phyloP scores from a whole-genome alignment of 2,329 filamentous ascomycete genomes.

The Arthrobotrys iridis region DNA sequence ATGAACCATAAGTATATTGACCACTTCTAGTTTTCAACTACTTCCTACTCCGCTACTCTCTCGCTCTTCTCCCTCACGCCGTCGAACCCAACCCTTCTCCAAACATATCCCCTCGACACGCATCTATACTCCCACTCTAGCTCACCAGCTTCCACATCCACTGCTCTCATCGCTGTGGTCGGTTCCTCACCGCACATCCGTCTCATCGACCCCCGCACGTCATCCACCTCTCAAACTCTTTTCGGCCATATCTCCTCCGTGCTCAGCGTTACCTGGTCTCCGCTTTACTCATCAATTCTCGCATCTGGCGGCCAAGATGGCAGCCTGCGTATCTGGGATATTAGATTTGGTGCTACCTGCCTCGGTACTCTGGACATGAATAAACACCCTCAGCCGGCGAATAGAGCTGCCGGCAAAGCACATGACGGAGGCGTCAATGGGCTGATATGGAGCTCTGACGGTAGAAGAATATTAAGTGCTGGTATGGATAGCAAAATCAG shows the following conservation, averaged over 20 bases:
- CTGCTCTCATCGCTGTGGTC: slow-evolving; percentile 82
- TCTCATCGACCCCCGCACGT: slow-evolving; percentile 85
- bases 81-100: not conserved
- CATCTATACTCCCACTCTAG: slow-evolving; percentile 48
- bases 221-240: slow-evolving; percentile 76
- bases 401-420: slow-evolving; percentile 67
- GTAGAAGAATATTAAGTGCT: slow-evolving; percentile 77
- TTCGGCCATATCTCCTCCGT: slow-evolving; percentile 73
- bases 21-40: slow-evolving; percentile 44
- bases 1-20: not conserved
- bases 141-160: slow-evolving; percentile 29
- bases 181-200: slow-evolving; percentile 86
- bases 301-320: slow-evolving; percentile 88
- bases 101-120: slow-evolving; percentile 45
- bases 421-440: slow-evolving; percentile 87
- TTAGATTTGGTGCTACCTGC: slow-evolving; percentile 78
- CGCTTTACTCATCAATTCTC: slow-evolving; percentile 78
- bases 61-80: slow-evolving; percentile 36
- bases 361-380: slow-evolving; percentile 81
- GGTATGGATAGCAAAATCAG: slow-evolving; percentile 86
- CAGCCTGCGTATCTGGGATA: slow-evolving; percentile 84
- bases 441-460: slow-evolving; percentile 83
- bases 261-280: slow-evolving; percentile 81
- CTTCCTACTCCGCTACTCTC: slow-evolving; percentile 43
- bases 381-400: slow-evolving; percentile 60